A percentile compares a stretch with the other conserved stretches of the same genome.
These are phyloP conservation scores for Neoscytalidium dimidiatum DNA, from an alignment of 2,329 filamentous ascomycete species.

Conservation along the genomic window DNA sequence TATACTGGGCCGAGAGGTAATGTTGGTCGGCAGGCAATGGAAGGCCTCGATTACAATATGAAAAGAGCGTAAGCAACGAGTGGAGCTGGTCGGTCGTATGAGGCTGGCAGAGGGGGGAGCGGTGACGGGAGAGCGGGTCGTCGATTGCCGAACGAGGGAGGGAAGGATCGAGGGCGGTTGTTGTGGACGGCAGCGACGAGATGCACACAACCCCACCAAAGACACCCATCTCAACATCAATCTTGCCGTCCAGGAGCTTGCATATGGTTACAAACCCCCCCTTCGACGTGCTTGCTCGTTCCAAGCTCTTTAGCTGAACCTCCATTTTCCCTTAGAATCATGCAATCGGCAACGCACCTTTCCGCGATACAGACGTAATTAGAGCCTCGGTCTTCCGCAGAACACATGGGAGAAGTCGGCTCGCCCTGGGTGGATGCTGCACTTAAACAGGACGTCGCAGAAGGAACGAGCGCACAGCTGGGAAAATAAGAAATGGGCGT, in stretches of 20 bases:
- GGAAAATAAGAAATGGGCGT: background rate
- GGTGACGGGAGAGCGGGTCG: background rate
- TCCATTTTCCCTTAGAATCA: background rate
- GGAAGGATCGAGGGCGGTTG: background rate
- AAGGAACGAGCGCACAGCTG: background rate
- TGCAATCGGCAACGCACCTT: background rate
- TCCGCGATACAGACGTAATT: background rate
- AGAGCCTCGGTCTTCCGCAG: background rate
- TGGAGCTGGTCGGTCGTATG: background rate
- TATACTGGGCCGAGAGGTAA: background rate
- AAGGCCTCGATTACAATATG: background rate
- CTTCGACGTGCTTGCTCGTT: background rate
- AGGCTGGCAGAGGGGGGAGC: background rate
- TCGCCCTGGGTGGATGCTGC: background rate
- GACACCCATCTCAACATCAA: background rate
- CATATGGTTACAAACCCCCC: background rate
- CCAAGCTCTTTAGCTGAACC: background rate
- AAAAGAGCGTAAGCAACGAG: conserved; percentile 8
- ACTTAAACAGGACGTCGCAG: background rate
- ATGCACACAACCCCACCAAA: background rate
- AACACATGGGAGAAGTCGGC: background rate
- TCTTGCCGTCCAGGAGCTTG: background rate
- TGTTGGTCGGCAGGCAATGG: background rate
- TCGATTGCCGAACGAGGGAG: background rate
- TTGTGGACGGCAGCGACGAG: background rate